Base-by-base conservation (phyloP, 2,329 filamentous ascomycete species). In the Penicillium brasilianum region DNA sequence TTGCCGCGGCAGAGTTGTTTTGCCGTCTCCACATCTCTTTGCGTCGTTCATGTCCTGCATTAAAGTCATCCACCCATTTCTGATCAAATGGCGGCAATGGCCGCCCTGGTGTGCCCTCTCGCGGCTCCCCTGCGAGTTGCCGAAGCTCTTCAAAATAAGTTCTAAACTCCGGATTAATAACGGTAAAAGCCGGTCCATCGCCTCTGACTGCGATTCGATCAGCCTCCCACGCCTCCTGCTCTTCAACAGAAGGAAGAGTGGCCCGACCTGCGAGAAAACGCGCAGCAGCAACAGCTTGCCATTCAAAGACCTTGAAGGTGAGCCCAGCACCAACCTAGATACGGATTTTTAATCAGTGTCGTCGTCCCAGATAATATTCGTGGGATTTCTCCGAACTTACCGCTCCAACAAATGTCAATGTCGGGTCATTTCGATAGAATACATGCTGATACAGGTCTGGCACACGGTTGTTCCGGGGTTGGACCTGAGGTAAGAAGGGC, bases 291-390 rank as follows among this genome's bases (percentile, higher is more conserved):
- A 89, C 87, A 7, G 87, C 86, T 68, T 90, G 87, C 85, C 86
- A 89, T 74, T 90, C 88, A 58, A 88, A 89, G 32, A 89, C 82
- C 70, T 87, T 88, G 76, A 90, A 90, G 0, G 88, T 90, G 30
- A 90, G 64, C 0, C 76, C 76, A 1, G 72, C 76, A 10, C 73
- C 72, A 25, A 77, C 72, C 74, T 77, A 25, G 2, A 11, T 36
- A 39, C 3, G 10, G 2, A 73, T 16, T 7, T n/a, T 37, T 36
- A 70, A 14, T 41, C 44, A 70, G 62, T 28, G 48, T 43, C 18
- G 9, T 10, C 22, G 10, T 3, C 4, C 16, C 14, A 30, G 8
- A 2, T 5, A 0, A 1, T 7, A 11, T 36, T n/a, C 34, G 16
- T n/a, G 1, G 16, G 9, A 10, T 6, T 13, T 34, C 30, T 10